Conservation (phyloP, 768 basidiomycete genomes). For the Suillus hirtellus region DNA sequence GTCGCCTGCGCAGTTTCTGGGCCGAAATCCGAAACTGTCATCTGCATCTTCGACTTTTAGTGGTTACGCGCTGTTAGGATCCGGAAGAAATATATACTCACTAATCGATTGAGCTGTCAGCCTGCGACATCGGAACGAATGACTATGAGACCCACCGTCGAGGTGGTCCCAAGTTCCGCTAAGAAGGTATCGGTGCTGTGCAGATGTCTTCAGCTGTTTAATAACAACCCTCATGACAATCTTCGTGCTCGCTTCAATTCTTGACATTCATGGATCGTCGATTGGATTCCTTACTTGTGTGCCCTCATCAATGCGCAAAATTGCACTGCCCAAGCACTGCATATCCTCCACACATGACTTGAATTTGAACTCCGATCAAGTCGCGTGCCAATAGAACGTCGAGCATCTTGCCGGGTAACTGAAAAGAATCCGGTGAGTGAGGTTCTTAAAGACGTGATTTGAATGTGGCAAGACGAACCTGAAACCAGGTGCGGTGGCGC, state of each 20-base stretch:
- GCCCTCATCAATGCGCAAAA: slow-evolving; percentile 25
- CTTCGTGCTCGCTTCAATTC: slow-evolving; percentile 26
- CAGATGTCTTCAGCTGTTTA: slow-evolving; percentile 17
- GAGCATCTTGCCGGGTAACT: slow-evolving; percentile 28
- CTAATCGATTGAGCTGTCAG: slow-evolving; percentile 28
- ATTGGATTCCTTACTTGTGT: slow-evolving; percentile 19
- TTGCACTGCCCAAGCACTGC: slow-evolving; percentile 18
- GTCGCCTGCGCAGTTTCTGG: too few relatives aligned
- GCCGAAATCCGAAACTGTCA: slow-evolving; percentile 24
- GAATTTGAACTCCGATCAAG: slow-evolving; percentile 22
- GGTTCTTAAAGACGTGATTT: background rate
- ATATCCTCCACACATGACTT: slow-evolving; percentile 25
- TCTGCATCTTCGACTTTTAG: slow-evolving; percentile 21
- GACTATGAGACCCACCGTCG: slow-evolving; percentile 12
- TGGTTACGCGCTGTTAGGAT: slow-evolving; percentile 12
- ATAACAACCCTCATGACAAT: slow-evolving; percentile 27
- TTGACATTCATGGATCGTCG: slow-evolving; percentile 21
- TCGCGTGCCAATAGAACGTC: slow-evolving; percentile 18
- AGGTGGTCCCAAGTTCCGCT: slow-evolving; percentile 24
- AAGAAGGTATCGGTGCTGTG: slow-evolving; percentile 17
- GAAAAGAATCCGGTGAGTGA: background rate
- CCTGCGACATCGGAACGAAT: slow-evolving; percentile 23
- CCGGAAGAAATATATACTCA: slow-evolving; percentile 1
- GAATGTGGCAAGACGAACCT: slow-evolving; percentile 16
- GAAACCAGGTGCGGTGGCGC: slow-evolving; percentile 23